Base-by-base conservation (phyloP, 345 rosid species). In the Salix caprea region DNA sequence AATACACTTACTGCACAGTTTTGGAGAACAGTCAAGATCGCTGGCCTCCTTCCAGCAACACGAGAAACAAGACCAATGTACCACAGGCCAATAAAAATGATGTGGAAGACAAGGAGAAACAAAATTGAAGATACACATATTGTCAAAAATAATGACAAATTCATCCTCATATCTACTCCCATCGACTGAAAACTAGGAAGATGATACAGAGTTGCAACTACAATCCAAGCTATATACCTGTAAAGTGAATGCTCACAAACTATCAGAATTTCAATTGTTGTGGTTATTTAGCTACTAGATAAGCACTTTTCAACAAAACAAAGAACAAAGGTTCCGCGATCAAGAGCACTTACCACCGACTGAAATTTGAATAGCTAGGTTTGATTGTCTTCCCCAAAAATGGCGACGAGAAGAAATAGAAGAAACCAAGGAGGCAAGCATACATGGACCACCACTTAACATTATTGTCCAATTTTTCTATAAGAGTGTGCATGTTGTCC, bases 141-240 rank as follows among this genome's bases (percentile, higher is more conserved):
- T 21, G 97, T 91, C 87, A 96, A 80, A 84, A 93, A 96, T 86
- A 96, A 82, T 65, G 99, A 96, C 84, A 96, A 86, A 87, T 96
- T 96, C 99, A 96, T 96, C 91, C 99, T 93, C 93, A 96, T 71
- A 85, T 96, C 99, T 78, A 96, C 86, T 82, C 99, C 99, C 99
- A 96, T 96, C 69, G 98, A 93, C 87, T 89, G 99, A 86, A 96
- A 93, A 88, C 97, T 96, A 69, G 99, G 99, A 80, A 96, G 97
- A 84, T 96, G 99, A 83, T 96, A 96, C 85, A 96, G 56, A 84
- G 99, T 96, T 46, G 99, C 99, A 81, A 93, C 89, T 84, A 91
- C 91, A 89, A 96, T 93, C 99, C 99, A 96, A 66, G 91, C 96
- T 68, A 93, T 90, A 82, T 96, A 96, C 99, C 99, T 96, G 81